phyloP scores from a whole-genome alignment of 2,329 filamentous ascomycete species.

The Sarocladium kiliense region DNA sequence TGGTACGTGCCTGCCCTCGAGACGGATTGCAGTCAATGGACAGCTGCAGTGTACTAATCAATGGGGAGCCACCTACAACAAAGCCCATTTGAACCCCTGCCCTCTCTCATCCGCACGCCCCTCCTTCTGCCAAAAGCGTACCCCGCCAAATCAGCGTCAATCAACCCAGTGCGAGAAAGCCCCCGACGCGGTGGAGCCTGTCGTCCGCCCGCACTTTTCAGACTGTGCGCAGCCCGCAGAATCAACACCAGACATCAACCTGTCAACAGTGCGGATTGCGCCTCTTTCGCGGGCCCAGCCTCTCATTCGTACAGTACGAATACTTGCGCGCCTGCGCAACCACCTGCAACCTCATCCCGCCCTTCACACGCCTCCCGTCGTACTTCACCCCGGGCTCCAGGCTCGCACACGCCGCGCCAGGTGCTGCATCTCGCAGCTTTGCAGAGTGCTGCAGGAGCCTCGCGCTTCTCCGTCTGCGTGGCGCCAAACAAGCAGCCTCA shows the following conservation, averaged over 20 bases:
- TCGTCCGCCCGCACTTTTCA: slow-evolving; percentile 4
- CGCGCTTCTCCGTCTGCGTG: slow-evolving; percentile 8
- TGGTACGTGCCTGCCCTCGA: background rate
- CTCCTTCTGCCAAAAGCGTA: background rate
- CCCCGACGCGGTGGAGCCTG: background rate
- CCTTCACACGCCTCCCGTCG: slow-evolving; percentile 2
- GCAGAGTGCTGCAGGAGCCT: background rate
- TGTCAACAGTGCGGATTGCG: slow-evolving; percentile 9
- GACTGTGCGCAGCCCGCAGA: slow-evolving; percentile 7
- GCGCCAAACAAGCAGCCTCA: slow-evolving; percentile 4
- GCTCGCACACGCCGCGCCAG: background rate
- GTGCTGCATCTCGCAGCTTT: slow-evolving; percentile 5
- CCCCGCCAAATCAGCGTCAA: background rate
- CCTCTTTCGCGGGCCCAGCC: background rate
- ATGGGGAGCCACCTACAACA: background rate
- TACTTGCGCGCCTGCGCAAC: background rate
- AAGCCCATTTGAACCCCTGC: background rate
- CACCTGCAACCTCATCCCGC: background rate
- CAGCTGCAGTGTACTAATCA: background rate
- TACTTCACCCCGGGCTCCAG: slow-evolving; percentile 1
- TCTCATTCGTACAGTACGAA: slow-evolving; percentile 7
- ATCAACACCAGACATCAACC: slow-evolving; percentile 1
- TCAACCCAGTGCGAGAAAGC: slow-evolving; percentile 6
- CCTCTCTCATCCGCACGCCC: background rate
- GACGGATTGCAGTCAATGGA: background rate